Conservation (phyloP, 2,329 filamentous ascomycete species). For the Teratosphaeria pseudoeucalypti region DNA sequence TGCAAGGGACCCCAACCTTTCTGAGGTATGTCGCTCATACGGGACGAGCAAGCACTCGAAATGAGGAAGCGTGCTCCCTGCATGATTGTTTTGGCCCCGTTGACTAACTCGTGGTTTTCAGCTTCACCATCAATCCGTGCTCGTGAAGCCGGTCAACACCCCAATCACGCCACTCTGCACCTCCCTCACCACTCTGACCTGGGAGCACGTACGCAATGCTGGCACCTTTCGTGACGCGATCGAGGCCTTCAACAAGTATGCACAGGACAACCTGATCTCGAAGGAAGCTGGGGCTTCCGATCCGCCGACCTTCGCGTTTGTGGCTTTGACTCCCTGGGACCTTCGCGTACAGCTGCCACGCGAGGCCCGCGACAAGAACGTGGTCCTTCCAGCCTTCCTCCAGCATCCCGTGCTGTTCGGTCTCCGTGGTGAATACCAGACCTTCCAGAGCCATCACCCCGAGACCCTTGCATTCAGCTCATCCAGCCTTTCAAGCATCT, state of each 20-base stretch:
- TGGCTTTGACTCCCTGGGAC: slow-evolving; percentile 97
- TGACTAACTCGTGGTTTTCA: slow-evolving; percentile 31
- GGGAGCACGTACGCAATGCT: slow-evolving; percentile 97
- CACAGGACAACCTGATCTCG: slow-evolving; percentile 77
- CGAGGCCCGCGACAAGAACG: slow-evolving; percentile 95
- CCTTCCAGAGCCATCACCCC: slow-evolving; percentile 96
- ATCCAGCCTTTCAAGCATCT: slow-evolving; percentile 93
- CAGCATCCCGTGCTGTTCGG: slow-evolving; percentile 98
- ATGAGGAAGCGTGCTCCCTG: background rate
- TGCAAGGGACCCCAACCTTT: slow-evolving; percentile 22
- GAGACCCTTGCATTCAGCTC: slow-evolving; percentile 95
- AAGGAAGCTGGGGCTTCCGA: slow-evolving; percentile 55
- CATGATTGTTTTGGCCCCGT: background rate
- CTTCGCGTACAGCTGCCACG: slow-evolving; percentile 93
- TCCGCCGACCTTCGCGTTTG: slow-evolving; percentile 75
- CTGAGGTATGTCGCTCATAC: slow-evolving; percentile 17
- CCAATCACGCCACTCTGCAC: slow-evolving; percentile 98
- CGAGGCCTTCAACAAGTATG: slow-evolving; percentile 87
- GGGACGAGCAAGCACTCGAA: background rate
- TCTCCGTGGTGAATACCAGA: slow-evolving; percentile 91
- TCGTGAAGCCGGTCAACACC: slow-evolving; percentile 97
- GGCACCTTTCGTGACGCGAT: slow-evolving; percentile 96
- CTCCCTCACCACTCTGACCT: slow-evolving; percentile 92
- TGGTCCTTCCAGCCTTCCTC: slow-evolving; percentile 89
- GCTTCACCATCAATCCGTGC: slow-evolving; percentile 89